phyloP scores from a whole-genome alignment of 2,329 filamentous ascomycete species.

The Pseudogymnoascus sp. region DNA sequence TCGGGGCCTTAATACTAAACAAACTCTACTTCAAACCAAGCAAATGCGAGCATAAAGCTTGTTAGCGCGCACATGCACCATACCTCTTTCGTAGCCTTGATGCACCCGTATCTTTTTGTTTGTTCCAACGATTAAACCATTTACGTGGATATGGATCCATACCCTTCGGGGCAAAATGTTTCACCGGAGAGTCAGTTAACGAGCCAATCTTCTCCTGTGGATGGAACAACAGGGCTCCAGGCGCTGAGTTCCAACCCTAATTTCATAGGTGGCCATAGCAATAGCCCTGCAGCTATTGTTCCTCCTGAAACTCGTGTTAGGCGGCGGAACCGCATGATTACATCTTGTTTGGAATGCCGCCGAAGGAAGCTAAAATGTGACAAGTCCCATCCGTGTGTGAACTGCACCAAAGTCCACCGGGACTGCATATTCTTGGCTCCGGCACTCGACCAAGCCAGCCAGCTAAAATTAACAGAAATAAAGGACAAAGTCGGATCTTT shows the following conservation, averaged over 20 bases:
- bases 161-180: background rate
- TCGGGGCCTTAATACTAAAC: background rate
- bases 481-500: slow-evolving; percentile 70
- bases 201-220: background rate
- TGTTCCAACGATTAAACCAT: background rate
- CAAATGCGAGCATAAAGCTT: background rate
- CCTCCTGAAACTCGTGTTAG: slow-evolving; percentile 12
- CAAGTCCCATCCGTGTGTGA: slow-evolving; percentile 61
- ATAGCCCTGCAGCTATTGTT: background rate
- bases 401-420: slow-evolving; percentile 41
- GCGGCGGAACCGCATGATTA: slow-evolving; percentile 56
- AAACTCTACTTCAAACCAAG: background rate
- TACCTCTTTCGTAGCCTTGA: background rate
- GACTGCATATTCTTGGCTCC: slow-evolving; percentile 35
- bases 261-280: background rate
- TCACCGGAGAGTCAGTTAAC: background rate
- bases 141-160: slow-evolving; percentile 5
- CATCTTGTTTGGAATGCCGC: slow-evolving; percentile 61
- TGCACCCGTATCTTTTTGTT: background rate
- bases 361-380: slow-evolving; percentile 72
- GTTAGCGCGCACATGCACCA: background rate
- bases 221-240: background rate
- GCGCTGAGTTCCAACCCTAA: background rate
- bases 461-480: slow-evolving; percentile 63
- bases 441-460: slow-evolving; percentile 55